Base-by-base conservation (phyloP, 805 yeast genomes). In the Babjeviella inositovora region DNA sequence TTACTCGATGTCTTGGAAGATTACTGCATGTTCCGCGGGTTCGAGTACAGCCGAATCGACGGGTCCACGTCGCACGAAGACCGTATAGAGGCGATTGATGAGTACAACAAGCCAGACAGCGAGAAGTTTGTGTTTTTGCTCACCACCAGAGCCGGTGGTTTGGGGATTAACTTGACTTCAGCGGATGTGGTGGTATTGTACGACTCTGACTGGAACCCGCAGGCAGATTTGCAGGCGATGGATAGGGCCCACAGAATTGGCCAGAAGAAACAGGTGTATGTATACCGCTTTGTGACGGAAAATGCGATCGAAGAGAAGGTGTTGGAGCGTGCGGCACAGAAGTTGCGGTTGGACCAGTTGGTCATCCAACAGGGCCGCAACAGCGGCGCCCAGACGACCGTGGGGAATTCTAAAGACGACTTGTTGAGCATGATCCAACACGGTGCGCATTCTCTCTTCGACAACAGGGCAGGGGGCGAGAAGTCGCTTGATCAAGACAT, bases 201-300 rank as follows among this genome's bases (percentile, higher is more conserved):
- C 42, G 97, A 85, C 46, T 77, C 93, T 1, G 97, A 85, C 51
- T 85, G 97, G 97, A 85, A 85, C 41, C 97, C 97, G 2, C 97
- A 85, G 43, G 96, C 95, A 1, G 97, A 85, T 57, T 57, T 85
- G 38, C 97, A 85, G 51, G 96, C 96, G 1, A 85, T 85, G 97
- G 97, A 87, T 46, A 66, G 97, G 42, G 97, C 96, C 1, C 97
- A 85, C 43, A 70, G 97, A 57, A 85, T 85, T 42, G 97, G 97
- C 11, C 97, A 85, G 46, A 87, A 80, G 44, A 87, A 87, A 41
- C 98, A 87, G 52, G 98, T 87, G 6, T 65, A 72, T 36, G 97
- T 87, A 11, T 87, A 65, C 45, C 57, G 98, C 33, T 81, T 87
- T 50, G 93, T 87, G 14, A 87, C 96, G 3, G 97, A 87, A 41